These are phyloP conservation scores for Flaveria bidentis DNA, from an alignment of 129 eudicot genomes.

Conservation along the genomic window DNA sequence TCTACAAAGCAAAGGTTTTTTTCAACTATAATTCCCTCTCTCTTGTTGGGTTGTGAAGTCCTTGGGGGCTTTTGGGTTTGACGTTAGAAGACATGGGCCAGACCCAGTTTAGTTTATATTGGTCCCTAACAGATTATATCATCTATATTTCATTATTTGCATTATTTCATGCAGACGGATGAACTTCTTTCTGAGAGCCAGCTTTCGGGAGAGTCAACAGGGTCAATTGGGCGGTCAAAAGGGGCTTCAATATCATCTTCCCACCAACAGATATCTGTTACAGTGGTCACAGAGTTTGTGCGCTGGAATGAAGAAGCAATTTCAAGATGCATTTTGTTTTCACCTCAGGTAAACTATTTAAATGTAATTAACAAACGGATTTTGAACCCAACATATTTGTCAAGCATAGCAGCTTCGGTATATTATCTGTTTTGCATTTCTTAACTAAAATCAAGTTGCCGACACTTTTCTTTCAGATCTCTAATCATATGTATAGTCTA, in stretches of 20 bases:
- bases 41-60: background rate
- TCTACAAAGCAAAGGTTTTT: conserved; percentile 86
- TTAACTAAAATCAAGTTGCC: background rate
- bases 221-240: conserved; percentile 89
- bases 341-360: conserved; percentile 64
- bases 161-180: conserved; percentile 58
- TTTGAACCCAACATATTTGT: conserved; percentile 13
- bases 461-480: background rate
- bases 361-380: conserved; percentile 14
- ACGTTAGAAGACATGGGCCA: too few relatives aligned
- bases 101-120: too few relatives aligned
- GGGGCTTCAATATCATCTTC: conserved; percentile 89
- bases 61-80: too few relatives aligned
- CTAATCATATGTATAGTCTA: background rate
- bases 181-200: conserved; percentile 88
- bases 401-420: conserved; percentile 19
- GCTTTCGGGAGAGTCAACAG: conserved; percentile 70
- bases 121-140: too few relatives aligned
- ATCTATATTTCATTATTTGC: conserved; percentile 25
- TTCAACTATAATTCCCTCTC: conserved; percentile 1
- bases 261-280: conserved; percentile 93
- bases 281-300: conserved; percentile 96
- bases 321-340: conserved; percentile 82
- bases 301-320: conserved; percentile 99
- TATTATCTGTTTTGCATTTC: conserved; percentile 9